Conservation (phyloP, 768 basidiomycete species). For the Leccinellum rugosiceps region DNA sequence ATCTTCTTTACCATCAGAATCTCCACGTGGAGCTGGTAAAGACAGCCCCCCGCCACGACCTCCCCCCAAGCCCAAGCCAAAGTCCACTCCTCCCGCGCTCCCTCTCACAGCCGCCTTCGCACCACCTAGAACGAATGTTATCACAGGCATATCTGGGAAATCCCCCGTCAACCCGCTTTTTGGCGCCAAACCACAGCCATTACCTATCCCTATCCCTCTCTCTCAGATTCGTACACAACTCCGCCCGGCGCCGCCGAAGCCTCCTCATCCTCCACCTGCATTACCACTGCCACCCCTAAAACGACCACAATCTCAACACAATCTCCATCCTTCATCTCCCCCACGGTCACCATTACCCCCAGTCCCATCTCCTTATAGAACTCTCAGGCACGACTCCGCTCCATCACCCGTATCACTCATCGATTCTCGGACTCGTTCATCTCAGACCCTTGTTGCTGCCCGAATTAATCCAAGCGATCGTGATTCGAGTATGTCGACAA, state of each 20-base stretch:
- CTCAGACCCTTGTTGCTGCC: constrained; percentile 17
- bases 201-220: constrained; percentile 26
- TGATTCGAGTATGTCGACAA: constrained; percentile 35
- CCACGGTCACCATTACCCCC: constrained; percentile 10
- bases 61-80: constrained; percentile 22
- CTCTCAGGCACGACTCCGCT: not conserved
- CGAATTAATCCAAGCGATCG: constrained; percentile 23
- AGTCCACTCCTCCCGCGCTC: constrained; percentile 9
- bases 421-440: constrained; percentile 16
- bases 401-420: not conserved
- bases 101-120: constrained; percentile 7
- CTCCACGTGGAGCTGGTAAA: constrained; percentile 4
- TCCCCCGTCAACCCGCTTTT: constrained; percentile 25
- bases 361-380: constrained; percentile 2
- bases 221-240: constrained; percentile 30
- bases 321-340: constrained; percentile 2
- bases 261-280: constrained; percentile 17
- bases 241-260: constrained; percentile 25
- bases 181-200: constrained; percentile 22
- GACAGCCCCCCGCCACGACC: constrained; percentile 23
- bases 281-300: constrained; percentile 25
- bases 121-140: constrained; percentile 18
- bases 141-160: constrained; percentile 21
- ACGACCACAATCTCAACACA: constrained; percentile 15
- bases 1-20: constrained; percentile 1